phyloP scores from a whole-genome alignment of 768 basidiomycete species.

The Tulasnella sp. region DNA sequence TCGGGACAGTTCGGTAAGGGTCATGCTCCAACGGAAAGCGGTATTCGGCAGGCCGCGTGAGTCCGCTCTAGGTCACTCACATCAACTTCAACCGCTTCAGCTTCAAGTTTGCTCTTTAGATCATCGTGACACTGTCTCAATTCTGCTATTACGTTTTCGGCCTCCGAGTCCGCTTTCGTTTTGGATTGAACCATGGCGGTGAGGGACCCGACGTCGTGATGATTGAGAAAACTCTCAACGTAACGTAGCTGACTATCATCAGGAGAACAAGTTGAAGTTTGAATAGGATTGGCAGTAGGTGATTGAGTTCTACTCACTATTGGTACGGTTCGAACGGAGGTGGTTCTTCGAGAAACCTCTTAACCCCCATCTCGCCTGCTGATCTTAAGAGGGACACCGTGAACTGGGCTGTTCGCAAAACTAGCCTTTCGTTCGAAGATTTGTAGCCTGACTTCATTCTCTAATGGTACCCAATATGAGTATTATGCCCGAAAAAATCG shows the following conservation, averaged over 20 bases:
- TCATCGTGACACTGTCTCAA: background rate
- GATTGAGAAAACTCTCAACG: background rate
- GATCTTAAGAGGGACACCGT: background rate
- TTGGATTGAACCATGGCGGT: background rate
- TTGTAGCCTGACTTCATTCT: background rate
- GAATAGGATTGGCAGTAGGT: too few relatives aligned
- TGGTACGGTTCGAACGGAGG: background rate
- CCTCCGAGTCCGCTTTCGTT: background rate
- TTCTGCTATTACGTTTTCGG: background rate
- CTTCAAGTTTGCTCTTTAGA: background rate
- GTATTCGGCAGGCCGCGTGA: background rate
- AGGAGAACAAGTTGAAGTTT: background rate
- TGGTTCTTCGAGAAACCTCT: background rate
- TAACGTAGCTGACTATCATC: background rate
- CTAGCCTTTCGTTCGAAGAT: background rate
- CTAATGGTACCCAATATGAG: background rate
- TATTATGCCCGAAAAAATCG: background rate
- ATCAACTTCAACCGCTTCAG: background rate
- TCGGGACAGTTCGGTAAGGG: background rate
- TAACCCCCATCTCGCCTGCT: background rate
- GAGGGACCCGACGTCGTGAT: background rate
- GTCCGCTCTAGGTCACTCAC: background rate
- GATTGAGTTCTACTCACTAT: background rate
- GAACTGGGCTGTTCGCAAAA: background rate
- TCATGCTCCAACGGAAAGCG: background rate